Conservation (phyloP, 2,329 filamentous ascomycete genomes). For the Fusarium solani-melongenae region DNA sequence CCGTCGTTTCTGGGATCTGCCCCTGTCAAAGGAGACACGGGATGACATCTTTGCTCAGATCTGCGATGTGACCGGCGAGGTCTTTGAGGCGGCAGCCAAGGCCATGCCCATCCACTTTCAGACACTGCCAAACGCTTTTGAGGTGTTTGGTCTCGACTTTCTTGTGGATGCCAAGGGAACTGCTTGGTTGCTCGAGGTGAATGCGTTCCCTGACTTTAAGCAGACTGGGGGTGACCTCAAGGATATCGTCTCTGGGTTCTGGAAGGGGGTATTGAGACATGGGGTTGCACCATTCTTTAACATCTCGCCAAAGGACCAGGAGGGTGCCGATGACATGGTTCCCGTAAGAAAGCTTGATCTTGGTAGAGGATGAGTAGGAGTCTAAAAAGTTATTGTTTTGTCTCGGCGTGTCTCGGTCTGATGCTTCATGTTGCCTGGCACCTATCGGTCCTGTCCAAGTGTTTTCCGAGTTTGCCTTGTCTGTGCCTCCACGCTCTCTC, state of each 20-base stretch:
- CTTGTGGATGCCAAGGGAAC: constrained; percentile 74
- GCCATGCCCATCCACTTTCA: constrained; percentile 94
- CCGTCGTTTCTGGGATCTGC: constrained; percentile 77
- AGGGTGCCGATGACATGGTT: constrained; percentile 58
- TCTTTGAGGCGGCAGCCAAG: constrained; percentile 87
- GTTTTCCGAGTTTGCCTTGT: neutral
- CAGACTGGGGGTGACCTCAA: constrained; percentile 88
- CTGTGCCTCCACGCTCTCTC: neutral
- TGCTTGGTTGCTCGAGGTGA: constrained; percentile 88
- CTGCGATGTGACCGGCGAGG: constrained; percentile 75
- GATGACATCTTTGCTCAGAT: constrained; percentile 78
- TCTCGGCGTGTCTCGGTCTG: neutral
- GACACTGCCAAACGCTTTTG: constrained; percentile 86
- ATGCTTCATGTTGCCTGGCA: neutral
- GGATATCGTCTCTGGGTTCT: constrained; percentile 79
- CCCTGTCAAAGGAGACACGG: constrained; percentile 63
- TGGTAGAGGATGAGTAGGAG: constrained; percentile 52
- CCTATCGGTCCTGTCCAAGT: neutral
- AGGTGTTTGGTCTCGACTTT: constrained; percentile 93
- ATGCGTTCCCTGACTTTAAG: constrained; percentile 95
- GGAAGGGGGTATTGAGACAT: constrained; percentile 76
- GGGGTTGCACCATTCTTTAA: constrained; percentile 77
- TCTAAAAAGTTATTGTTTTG: neutral
- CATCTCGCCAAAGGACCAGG: constrained; percentile 35
- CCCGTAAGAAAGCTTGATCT: constrained; percentile 65